Conservation (phyloP, 495 filamentous ascomycete species). For the Cercophora samala region DNA sequence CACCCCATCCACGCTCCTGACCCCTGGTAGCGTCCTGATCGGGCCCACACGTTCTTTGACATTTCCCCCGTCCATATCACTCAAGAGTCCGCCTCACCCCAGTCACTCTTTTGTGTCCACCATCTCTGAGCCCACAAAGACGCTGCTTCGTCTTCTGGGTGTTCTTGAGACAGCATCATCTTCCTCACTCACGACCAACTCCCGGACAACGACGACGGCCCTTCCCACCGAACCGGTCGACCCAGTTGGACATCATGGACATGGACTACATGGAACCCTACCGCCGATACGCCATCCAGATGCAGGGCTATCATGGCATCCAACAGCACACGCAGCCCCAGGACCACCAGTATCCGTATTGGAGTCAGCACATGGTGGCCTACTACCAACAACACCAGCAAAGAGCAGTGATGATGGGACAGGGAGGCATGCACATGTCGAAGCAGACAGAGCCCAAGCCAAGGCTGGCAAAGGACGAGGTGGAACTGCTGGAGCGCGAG, state of each 20-base stretch:
- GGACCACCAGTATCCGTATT: conserved; percentile 26
- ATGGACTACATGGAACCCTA: conserved; percentile 35
- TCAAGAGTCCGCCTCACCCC: conserved; percentile 25
- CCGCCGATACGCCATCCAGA: conserved; percentile 24
- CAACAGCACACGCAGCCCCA: conserved; percentile 25
- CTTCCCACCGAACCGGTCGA: neutral
- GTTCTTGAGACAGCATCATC: neutral
- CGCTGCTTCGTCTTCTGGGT: neutral
- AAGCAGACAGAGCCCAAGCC: conserved; percentile 57
- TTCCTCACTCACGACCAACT: neutral
- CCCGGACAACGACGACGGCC: neutral
- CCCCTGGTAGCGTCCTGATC: conserved; percentile 19
- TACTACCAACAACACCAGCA: conserved; percentile 34
- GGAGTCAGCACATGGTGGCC: conserved; percentile 30
- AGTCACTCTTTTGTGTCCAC: conserved; percentile 43
- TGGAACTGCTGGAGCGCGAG: conserved; percentile 69
- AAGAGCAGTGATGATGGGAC: conserved; percentile 32
- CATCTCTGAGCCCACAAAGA: conserved; percentile 8
- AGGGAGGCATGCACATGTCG: conserved; percentile 28
- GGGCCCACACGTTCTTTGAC: conserved; percentile 36
- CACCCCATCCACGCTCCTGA: conserved; percentile 24
- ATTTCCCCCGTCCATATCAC: conserved; percentile 18
- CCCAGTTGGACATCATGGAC: conserved; percentile 20
- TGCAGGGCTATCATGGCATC: conserved; percentile 19
- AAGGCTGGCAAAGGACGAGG: conserved; percentile 76